Conservation (phyloP, 139 green algal genomes). For the Deuterostichococcus epilithicus region DNA sequence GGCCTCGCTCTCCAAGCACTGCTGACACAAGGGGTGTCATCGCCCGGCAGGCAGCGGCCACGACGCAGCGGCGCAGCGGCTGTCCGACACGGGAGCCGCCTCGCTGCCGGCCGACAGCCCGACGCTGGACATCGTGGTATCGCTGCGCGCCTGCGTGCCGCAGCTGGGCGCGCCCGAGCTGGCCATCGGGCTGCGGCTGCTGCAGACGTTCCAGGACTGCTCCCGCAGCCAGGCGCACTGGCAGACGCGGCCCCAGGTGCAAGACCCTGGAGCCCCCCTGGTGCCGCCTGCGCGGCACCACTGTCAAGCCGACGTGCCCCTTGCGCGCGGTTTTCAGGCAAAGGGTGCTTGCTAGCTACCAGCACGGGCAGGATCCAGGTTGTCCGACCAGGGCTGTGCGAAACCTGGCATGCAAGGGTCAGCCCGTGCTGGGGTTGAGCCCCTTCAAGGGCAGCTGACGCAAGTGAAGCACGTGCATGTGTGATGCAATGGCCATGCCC, state of each 20-base stretch:
- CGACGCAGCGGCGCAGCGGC: background rate
- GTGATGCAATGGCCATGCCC: background rate
- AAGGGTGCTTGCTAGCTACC: background rate
- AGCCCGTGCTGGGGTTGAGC: background rate
- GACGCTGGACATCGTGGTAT: slow-evolving; percentile 27
- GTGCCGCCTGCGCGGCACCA: background rate
- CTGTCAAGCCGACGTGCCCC: background rate
- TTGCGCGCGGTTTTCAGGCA: background rate
- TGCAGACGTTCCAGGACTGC: slow-evolving; percentile 33
- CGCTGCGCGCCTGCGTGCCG: slow-evolving; percentile 39
- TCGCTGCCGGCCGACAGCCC: background rate
- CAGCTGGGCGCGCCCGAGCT: slow-evolving; percentile 23
- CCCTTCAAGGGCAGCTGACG: background rate
- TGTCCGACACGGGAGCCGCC: background rate
- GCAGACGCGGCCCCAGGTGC: slow-evolving; percentile 30
- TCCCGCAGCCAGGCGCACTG: slow-evolving; percentile 34
- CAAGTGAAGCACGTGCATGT: background rate
- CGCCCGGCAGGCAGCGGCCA: background rate
- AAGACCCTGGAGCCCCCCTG: background rate
- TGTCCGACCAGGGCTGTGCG: background rate
- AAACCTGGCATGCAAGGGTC: background rate
- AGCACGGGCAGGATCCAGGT: background rate
- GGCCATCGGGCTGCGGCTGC: slow-evolving; percentile 33
- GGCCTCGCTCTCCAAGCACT: background rate
- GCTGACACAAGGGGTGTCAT: background rate